phyloP scores from a whole-genome alignment of 257 asterid genomes.

The Fraxinus americana region DNA sequence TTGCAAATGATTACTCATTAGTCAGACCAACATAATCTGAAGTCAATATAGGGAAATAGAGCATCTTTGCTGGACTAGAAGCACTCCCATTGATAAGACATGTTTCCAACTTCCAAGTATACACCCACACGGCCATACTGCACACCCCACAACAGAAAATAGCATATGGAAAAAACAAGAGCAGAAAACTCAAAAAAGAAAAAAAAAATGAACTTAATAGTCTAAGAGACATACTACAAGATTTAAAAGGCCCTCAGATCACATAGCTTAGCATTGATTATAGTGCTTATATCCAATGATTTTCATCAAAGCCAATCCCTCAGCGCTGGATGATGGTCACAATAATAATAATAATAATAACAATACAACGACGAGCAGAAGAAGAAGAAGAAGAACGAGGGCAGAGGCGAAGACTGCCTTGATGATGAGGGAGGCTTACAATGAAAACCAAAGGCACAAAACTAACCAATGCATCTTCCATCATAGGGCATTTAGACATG shows the following conservation, averaged over 20 bases:
- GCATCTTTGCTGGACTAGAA: no score
- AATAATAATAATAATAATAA: background rate
- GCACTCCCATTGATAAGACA: no score
- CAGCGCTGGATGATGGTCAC: background rate
- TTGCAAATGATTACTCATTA: no score
- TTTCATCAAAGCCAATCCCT: slow-evolving; percentile 26
- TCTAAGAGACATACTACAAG: background rate
- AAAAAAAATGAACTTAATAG: background rate
- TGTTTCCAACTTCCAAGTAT: no score
- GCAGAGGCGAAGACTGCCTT: background rate
- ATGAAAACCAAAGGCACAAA: slow-evolving; percentile 23
- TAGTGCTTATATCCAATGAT: background rate
- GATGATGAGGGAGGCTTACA: slow-evolving; percentile 21
- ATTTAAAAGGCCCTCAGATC: slow-evolving; percentile 3
- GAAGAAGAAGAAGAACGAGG: background rate
- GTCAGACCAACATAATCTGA: no score
- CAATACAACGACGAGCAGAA: background rate
- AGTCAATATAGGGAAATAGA: no score
- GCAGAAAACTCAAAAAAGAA: no score
- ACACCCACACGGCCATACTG: no score
- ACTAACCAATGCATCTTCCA: slow-evolving; percentile 25
- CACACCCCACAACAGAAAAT: no score
- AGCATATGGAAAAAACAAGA: no score
- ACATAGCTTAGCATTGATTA: background rate
- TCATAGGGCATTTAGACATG: slow-evolving; percentile 30